Percentiles rank a stretch among this genome's conserved stretches.
Conservation (phyloP, 2,329 filamentous ascomycete genomes). For the Nannizziopsis arthrosporioides region DNA sequence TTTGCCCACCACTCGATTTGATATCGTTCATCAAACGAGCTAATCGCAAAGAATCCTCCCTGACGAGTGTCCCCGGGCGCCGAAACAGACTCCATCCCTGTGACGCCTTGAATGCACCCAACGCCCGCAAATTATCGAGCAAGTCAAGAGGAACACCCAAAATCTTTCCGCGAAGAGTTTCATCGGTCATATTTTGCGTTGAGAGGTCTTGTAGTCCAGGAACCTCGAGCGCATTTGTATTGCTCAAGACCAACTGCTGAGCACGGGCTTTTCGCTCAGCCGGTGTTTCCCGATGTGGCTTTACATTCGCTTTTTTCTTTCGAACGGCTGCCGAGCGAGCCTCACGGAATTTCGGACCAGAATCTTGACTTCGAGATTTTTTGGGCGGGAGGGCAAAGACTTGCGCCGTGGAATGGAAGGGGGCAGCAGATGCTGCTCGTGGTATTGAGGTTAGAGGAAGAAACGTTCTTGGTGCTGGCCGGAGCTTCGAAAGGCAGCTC, state of each 20-base stretch:
- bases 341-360: slow-evolving; percentile 28
- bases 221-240: slow-evolving; percentile 80
- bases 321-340: slow-evolving; percentile 35
- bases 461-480: slow-evolving; percentile 30
- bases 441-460: slow-evolving; percentile 32
- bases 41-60: slow-evolving; percentile 65
- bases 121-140: slow-evolving; percentile 68
- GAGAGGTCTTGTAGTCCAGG: slow-evolving; percentile 52
- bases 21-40: slow-evolving; percentile 45
- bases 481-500: slow-evolving; percentile 45
- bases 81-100: slow-evolving; percentile 84
- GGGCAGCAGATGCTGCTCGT: slow-evolving; percentile 35
- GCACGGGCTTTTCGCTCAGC: slow-evolving; percentile 80
- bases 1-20: slow-evolving; percentile 25
- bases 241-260: slow-evolving; percentile 83
- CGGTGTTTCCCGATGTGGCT: slow-evolving; percentile 45
- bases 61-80: slow-evolving; percentile 64
- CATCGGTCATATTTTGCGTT: slow-evolving; percentile 43
- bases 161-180: slow-evolving; percentile 52
- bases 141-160: slow-evolving; percentile 56
- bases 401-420: slow-evolving; percentile 37
- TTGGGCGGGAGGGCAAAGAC: slow-evolving; percentile 33
- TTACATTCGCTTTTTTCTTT: slow-evolving; percentile 33
- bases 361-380: slow-evolving; percentile 30
- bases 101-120: slow-evolving; percentile 80